Conservation (phyloP, 371 early-diverging fungal species). For the Encephalitozoon intestinalis region DNA sequence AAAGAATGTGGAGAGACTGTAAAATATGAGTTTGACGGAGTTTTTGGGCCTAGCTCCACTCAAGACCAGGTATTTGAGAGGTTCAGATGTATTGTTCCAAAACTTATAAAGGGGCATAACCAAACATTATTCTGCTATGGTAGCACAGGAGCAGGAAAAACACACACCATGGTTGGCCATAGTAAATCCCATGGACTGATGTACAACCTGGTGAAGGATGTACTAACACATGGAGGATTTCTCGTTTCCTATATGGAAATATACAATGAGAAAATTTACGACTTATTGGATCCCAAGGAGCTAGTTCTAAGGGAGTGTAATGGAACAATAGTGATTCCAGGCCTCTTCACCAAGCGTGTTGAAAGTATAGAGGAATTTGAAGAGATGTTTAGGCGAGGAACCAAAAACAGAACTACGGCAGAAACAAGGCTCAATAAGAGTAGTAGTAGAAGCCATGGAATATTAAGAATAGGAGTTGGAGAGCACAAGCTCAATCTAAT, state of each 20-base stretch:
- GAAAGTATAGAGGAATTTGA: conserved; percentile 62
- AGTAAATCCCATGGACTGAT: conserved; percentile 21
- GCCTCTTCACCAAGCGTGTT: conserved; percentile 52
- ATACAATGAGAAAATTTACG: conserved; percentile 51
- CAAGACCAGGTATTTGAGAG: conserved; percentile 14
- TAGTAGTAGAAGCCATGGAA: conserved; percentile 42
- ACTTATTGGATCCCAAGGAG: conserved; percentile 19
- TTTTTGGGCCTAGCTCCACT: conserved; percentile 7
- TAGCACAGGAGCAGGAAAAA: conserved; percentile 67
- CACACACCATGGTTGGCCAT: conserved; percentile 65
- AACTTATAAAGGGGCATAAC: conserved; percentile 9
- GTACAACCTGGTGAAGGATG: conserved; percentile 25
- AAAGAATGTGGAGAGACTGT: neutral
- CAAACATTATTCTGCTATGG: conserved; percentile 67
- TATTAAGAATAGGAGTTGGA: conserved; percentile 62
- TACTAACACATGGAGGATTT: conserved; percentile 23
- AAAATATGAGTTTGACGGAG: conserved; percentile 29
- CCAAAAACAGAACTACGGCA: conserved; percentile 16
- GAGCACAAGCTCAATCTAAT: conserved; percentile 70
- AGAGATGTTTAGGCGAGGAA: conserved; percentile 50
- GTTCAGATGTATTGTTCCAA: neutral
- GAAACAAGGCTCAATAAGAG: conserved; percentile 46
- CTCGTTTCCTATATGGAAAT: conserved; percentile 50
- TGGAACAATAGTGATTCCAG: conserved; percentile 55
- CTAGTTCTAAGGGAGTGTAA: conserved; percentile 65